Conservation (phyloP, 805 yeast species). For the Peterozyma xylosa region DNA sequence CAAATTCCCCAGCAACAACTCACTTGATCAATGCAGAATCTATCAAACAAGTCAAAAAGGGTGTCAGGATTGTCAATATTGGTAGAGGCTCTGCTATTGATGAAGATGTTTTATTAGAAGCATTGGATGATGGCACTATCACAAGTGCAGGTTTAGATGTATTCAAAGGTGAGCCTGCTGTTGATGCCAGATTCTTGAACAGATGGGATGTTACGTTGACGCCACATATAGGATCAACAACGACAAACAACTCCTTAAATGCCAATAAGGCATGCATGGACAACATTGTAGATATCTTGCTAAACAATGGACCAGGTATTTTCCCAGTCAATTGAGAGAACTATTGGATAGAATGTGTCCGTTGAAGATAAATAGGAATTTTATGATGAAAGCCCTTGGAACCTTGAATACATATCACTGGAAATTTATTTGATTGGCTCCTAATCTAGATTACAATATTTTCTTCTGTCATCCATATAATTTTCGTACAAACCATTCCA, state of each 20-base stretch:
- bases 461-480: slow-evolving; percentile 10
- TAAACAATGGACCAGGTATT: slow-evolving; percentile 21
- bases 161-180: slow-evolving; percentile 45
- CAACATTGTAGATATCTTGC: slow-evolving; percentile 32
- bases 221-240: slow-evolving; percentile 60
- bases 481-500: slow-evolving; percentile 25
- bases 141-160: slow-evolving; percentile 58
- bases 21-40: slow-evolving; percentile 38
- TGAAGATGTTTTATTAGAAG: slow-evolving; percentile 39
- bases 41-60: slow-evolving; percentile 28
- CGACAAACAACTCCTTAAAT: slow-evolving; percentile 34
- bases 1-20: slow-evolving; percentile 44
- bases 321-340: slow-evolving; percentile 16
- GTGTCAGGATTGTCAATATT: slow-evolving; percentile 45
- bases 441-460: too few species aligned
- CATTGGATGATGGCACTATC: slow-evolving; percentile 36
- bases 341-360: too few species aligned
- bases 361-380: too few species aligned
- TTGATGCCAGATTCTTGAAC: slow-evolving; percentile 18
- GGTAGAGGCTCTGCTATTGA: slow-evolving; percentile 55
- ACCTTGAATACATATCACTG: too few species aligned
- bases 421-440: too few species aligned
- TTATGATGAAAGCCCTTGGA: too few species aligned
- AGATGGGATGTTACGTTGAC: slow-evolving; percentile 41
- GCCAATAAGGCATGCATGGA: slow-evolving; percentile 36